Evolutionary conservation across 495 filamentous ascomycete species (phyloP), one percentile per base, ranked within the genome.

Genomic region (Tirmania nivea): DNA sequence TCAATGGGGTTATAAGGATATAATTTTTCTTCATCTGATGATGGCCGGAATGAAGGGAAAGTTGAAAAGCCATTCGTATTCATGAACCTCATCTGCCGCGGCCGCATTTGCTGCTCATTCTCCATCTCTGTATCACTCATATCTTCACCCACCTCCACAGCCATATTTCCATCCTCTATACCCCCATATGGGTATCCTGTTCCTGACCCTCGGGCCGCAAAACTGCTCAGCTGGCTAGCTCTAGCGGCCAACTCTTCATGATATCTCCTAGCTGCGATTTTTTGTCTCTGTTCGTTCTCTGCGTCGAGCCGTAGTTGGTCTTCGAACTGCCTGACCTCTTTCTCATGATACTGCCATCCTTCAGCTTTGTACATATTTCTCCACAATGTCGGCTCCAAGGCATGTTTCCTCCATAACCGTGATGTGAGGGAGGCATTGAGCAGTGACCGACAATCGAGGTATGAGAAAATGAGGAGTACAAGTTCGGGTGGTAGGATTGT

Each of bases 371-470:
- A 96, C 1, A 92, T 68, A 9, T 77, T 72, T 62, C 79, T 77
- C 92, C 92, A 97, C 8, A 97, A 72, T 53, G 81, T 80, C 35
- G 83, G 75, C 62, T 96, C 89, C 39, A 83, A 62, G n/a, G 87
- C 81, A 10, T 88, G 73, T 21, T 72, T 71, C 50, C 87, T 78
- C 90, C 92, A 96, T 55, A 77, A 70, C 35, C 81, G 77, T 14
- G 87, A 95, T 5, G 81, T 75, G 35, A 78, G 72, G 8, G 86
- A 84, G 8, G 86, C 82, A 54, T 76, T 78, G 53, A 95, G 69
- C 42, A 97, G 73, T 8, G 82, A 83, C 12, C 75, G 63, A 0
- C 84, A 78, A 39, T 85, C 79, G 34, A 97, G 77, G 62, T 84
- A 93, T 34, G 81, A 82, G 42, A 96, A 80, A 14, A 95, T 80